phyloP scores from a whole-genome alignment of 2,329 filamentous ascomycete genomes.

The Verticillium tricorpus region DNA sequence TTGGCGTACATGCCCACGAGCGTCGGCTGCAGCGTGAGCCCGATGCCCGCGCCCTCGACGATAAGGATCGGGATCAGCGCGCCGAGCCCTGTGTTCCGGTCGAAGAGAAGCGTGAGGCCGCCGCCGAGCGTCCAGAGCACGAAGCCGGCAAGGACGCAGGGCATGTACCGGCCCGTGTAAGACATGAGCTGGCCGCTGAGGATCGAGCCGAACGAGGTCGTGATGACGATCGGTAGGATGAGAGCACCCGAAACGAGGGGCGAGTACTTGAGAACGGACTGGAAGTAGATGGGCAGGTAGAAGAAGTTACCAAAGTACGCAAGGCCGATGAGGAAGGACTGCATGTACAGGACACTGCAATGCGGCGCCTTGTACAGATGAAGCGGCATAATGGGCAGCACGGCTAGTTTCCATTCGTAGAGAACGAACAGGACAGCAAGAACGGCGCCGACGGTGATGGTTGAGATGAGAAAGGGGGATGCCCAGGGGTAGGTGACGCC shows the following conservation, averaged over 20 bases:
- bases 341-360: slow-evolving; percentile 15
- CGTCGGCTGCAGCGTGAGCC: slow-evolving; percentile 30
- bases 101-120: slow-evolving; percentile 23
- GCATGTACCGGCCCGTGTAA: slow-evolving; percentile 21
- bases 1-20: slow-evolving; percentile 32
- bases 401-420: slow-evolving; percentile 22
- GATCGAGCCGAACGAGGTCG: slow-evolving; percentile 22
- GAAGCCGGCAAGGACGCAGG: slow-evolving; percentile 24
- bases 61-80: slow-evolving; percentile 25
- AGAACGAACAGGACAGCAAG: slow-evolving; percentile 18
- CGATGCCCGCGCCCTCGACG: slow-evolving; percentile 27
- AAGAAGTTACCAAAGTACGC: slow-evolving; percentile 25
- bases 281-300: slow-evolving; percentile 25
- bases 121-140: slow-evolving; percentile 28
- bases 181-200: slow-evolving; percentile 25
- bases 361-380: slow-evolving; percentile 17
- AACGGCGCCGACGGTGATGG: slow-evolving; percentile 15
- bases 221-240: slow-evolving; percentile 22
- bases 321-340: slow-evolving; percentile 21
- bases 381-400: slow-evolving; percentile 22
- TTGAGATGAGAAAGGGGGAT: slow-evolving; percentile 18
- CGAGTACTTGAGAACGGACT: slow-evolving; percentile 22
- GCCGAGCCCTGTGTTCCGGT: slow-evolving; percentile 17
- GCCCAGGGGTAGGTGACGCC: slow-evolving; percentile 21
- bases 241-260: slow-evolving; percentile 23